Evolutionary conservation across 495 filamentous ascomycete genomes (phyloP), one percentile per base, ranked within the genome.

Genomic region (Sordaria brevicollis): DNA sequence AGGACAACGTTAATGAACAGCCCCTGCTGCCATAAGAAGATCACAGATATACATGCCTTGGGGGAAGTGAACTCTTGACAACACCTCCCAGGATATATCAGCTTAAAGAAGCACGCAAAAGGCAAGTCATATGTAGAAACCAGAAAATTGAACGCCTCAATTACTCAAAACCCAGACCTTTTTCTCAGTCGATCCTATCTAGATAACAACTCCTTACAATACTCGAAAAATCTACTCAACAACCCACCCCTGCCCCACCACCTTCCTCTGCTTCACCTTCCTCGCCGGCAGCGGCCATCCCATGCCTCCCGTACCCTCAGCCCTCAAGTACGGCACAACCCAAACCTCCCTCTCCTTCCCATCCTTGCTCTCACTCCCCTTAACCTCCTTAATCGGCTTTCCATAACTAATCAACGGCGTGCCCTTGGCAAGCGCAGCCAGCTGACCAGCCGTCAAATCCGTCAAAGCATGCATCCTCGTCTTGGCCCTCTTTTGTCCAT

Each of bases 381-480:
- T 76, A 19, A 80, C 76, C 73, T 91, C 89, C 82, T 94, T 96
- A 39, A 97, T 88, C 3, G 95, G 96, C 83, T 98, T 99, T 0
- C 92, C 91, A 71, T 94, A 94, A 41, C 86, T 85, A 31, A 98
- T 77, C 69, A 98, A 82, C 69, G 94, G 93, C 15, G 95, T 97
- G 10, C 92, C 92, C 76, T 92, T 89, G 5, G 93, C 65, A 98
- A 81, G 10, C 86, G 86, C 13, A n/a, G 92, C 87, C n/a, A 99
- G 85, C 76, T 94, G 91, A 10, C 84, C 82, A 7, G 87, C 90
- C 25, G 88, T 91, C 5, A 96, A 83, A 34, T 91, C 85, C 5
- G 93, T 94, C 17, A 99, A 83, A 0, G 94, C 87, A 76, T 92
- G 92, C 93, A 98, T 95, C 11, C 96, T 81, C 33, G 92, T 93